phyloP scores from a whole-genome alignment of 495 filamentous ascomycete genomes.

The Acidomyces sp. region DNA sequence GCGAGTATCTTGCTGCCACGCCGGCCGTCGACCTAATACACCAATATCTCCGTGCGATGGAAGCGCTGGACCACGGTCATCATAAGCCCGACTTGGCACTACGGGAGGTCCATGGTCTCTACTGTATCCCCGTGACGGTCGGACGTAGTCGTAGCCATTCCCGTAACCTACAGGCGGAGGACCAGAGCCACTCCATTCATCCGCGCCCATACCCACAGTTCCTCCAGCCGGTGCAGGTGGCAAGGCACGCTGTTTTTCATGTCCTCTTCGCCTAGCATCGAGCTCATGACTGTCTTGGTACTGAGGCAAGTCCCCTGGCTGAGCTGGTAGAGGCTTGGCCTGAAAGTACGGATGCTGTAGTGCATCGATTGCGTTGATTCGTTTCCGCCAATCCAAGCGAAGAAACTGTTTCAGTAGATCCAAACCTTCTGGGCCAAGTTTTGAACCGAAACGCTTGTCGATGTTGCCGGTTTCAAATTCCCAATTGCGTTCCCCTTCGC shows the following conservation, averaged over 20 bases:
- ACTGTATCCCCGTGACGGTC: conserved; percentile 9
- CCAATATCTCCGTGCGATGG: conserved; percentile 14
- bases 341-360: conserved; percentile 86
- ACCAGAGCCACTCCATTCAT: conserved; percentile 40
- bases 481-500: conserved; percentile 57
- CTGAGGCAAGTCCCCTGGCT: conserved; percentile 65
- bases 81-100: conserved; percentile 13
- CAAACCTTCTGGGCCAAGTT: conserved; percentile 46
- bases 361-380: conserved; percentile 90
- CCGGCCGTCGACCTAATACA: conserved; percentile 2
- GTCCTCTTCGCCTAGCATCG: conserved; percentile 51
- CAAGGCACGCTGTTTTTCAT: conserved; percentile 67
- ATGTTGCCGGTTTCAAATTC: conserved; percentile 53
- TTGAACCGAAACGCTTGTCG: conserved; percentile 56
- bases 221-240: conserved; percentile 85
- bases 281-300: conserved; percentile 95
- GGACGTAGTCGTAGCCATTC: conserved; percentile 14
- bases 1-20: conserved; percentile 10
- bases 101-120: conserved; percentile 18
- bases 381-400: conserved; percentile 71
- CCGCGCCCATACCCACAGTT: conserved; percentile 64
- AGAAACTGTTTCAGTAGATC: conserved; percentile 72
- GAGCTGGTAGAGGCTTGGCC: conserved; percentile 60
- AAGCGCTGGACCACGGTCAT: conserved; percentile 21
- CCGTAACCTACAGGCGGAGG: conserved; percentile 16